Conservation (phyloP, 192 early-diverging fungal genomes). For the Endogone sp. region DNA sequence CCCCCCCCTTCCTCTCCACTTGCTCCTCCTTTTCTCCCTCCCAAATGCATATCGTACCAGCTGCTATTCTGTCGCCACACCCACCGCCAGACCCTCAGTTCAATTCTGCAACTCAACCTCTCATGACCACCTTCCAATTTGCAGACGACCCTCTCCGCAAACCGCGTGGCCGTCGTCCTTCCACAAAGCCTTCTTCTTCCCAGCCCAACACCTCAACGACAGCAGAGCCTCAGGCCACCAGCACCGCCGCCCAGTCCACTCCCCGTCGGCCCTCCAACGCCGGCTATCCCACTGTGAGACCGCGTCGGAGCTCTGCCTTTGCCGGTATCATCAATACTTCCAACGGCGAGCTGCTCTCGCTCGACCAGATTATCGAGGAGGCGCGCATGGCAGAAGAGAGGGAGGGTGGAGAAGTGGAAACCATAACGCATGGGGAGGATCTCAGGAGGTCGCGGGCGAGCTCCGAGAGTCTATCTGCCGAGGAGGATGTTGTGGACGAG, state of each 20-base stretch:
- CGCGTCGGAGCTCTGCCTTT: neutral
- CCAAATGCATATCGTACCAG: no score
- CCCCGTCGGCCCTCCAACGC: neutral
- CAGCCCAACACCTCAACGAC: neutral
- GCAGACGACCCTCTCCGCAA: neutral
- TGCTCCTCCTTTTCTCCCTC: no score
- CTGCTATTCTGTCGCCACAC: no score
- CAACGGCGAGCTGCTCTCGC: conserved; percentile 1
- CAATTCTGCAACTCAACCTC: no score
- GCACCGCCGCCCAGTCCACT: neutral
- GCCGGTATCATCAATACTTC: neutral
- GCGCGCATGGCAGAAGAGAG: neutral
- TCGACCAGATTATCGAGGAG: conserved; percentile 3
- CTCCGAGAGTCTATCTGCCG: neutral
- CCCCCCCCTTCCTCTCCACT: no score
- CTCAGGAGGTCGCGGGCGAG: neutral
- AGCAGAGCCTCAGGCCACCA: neutral
- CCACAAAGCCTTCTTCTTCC: neutral
- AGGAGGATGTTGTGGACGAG: neutral
- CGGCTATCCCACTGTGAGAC: neutral
- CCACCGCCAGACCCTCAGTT: no score
- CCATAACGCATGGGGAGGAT: neutral
- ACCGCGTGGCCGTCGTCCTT: neutral
- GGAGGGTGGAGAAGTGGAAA: neutral
- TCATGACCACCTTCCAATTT: neutral